Conservation (phyloP, 768 basidiomycete genomes). For the Auricularia auricula-judae region DNA sequence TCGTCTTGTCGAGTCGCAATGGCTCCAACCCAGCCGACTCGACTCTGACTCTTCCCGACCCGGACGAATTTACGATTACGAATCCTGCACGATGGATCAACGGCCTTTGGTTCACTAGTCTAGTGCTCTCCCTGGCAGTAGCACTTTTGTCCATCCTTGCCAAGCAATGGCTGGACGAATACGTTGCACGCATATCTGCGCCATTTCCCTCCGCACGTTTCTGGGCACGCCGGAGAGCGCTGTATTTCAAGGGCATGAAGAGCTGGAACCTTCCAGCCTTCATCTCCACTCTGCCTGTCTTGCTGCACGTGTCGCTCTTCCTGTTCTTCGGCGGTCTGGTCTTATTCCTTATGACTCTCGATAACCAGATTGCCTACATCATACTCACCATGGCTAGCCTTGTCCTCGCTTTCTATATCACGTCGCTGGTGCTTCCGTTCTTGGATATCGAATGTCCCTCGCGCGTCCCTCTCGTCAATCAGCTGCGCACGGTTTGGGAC, state of each 20-base stretch:
- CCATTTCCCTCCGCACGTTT: not conserved
- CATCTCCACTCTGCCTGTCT: not conserved
- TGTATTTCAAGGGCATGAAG: not conserved
- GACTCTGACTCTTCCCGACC: no score
- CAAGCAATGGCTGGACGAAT: constrained; percentile 1
- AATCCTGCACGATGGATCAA: not conserved
- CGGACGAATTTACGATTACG: not conserved
- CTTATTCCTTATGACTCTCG: not conserved
- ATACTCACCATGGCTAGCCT: not conserved
- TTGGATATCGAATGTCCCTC: not conserved
- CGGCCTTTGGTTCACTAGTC: constrained; percentile 1
- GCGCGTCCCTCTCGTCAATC: not conserved
- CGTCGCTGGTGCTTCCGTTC: not conserved
- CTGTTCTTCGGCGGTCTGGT: constrained; percentile 3
- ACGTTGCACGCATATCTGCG: not conserved
- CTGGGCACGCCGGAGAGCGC: not conserved
- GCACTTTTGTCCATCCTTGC: constrained; percentile 4
- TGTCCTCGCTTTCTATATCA: not conserved
- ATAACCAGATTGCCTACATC: not conserved
- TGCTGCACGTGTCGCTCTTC: not conserved
- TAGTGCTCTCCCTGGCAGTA: not conserved
- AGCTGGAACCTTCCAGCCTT: not conserved
- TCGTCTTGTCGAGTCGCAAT: not conserved
- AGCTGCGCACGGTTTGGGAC: not conserved
- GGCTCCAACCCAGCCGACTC: not conserved